These are phyloP conservation scores for Hymenoscyphus albidus DNA, from an alignment of 2,329 filamentous ascomycete species.

Conservation along the genomic window DNA sequence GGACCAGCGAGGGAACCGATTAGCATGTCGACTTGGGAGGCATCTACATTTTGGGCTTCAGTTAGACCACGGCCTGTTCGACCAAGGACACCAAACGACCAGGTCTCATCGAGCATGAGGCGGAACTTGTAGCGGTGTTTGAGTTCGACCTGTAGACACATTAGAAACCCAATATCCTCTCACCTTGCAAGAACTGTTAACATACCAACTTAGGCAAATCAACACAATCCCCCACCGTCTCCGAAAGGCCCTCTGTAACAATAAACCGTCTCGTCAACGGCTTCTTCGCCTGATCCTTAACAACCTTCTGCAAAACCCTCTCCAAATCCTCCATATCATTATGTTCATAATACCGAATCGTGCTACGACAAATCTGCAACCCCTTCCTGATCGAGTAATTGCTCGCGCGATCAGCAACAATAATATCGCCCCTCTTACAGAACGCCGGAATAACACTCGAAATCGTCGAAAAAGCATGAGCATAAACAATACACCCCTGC, in stretches of 20 bases:
- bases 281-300: constrained; percentile 78
- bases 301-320: constrained; percentile 76
- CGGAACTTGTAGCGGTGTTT: constrained; percentile 98
- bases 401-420: constrained; percentile 88
- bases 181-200: constrained; percentile 11
- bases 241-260: constrained; percentile 91
- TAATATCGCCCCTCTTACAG: constrained; percentile 94
- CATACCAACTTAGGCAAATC: constrained; percentile 80
- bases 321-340: constrained; percentile 95
- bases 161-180: constrained; percentile 10
- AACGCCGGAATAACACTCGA: constrained; percentile 97
- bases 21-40: constrained; percentile 93
- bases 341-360: constrained; percentile 90
- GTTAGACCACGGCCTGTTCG: constrained; percentile 88
- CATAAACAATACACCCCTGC: constrained; percentile 88
- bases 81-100: constrained; percentile 93
- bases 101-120: constrained; percentile 94
- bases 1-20: constrained; percentile 87
- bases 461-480: constrained; percentile 93
- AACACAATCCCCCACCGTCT: constrained; percentile 80
- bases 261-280: constrained; percentile 90
- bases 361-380: constrained; percentile 87
- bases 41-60: constrained; percentile 94
- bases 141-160: constrained; percentile 64
- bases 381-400: constrained; percentile 95